Conservation (phyloP, 2,329 filamentous ascomycete species). For the Microdochium trichocladiopsis region DNA sequence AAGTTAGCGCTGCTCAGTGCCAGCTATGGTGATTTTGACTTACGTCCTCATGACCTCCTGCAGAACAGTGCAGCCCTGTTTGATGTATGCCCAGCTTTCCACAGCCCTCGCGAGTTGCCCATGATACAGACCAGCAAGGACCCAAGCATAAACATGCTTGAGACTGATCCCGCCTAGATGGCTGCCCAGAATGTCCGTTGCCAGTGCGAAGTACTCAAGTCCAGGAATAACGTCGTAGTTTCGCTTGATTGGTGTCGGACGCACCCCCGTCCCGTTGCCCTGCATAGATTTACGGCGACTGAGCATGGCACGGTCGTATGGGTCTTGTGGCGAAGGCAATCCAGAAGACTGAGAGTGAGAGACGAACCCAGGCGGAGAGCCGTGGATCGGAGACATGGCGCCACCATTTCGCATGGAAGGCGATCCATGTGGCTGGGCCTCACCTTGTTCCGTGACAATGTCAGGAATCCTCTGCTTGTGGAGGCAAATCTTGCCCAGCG, state of each 20-base stretch:
- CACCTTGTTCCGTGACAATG: constrained; percentile 43
- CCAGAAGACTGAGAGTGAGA: constrained; percentile 41
- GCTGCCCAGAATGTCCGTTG: constrained; percentile 78
- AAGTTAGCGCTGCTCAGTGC: constrained; percentile 3
- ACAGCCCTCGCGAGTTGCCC: constrained; percentile 81
- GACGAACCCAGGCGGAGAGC: constrained; percentile 42
- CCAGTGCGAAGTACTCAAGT: constrained; percentile 81
- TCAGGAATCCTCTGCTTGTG: constrained; percentile 48
- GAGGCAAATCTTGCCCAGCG: constrained; percentile 75
- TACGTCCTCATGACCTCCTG: constrained; percentile 72
- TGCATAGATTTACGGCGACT: constrained; percentile 48
- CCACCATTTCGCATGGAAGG: constrained; percentile 41
- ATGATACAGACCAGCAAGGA: constrained; percentile 82
- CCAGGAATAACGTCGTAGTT: constrained; percentile 87
- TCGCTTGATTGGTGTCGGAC: constrained; percentile 24
- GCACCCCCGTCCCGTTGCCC: constrained; percentile 11
- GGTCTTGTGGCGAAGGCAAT: constrained; percentile 44
- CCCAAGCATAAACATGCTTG: constrained; percentile 75
- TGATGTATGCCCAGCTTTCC: constrained; percentile 67
- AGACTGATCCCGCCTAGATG: constrained; percentile 73
- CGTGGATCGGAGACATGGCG: constrained; percentile 43
- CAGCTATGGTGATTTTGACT: constrained; percentile 22
- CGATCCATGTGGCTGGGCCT: constrained; percentile 25
- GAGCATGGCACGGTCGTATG: constrained; percentile 33
- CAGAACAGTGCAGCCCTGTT: constrained; percentile 47